Base-by-base conservation (phyloP, 257 asterid genomes). In the Leptodermis oblonga region DNA sequence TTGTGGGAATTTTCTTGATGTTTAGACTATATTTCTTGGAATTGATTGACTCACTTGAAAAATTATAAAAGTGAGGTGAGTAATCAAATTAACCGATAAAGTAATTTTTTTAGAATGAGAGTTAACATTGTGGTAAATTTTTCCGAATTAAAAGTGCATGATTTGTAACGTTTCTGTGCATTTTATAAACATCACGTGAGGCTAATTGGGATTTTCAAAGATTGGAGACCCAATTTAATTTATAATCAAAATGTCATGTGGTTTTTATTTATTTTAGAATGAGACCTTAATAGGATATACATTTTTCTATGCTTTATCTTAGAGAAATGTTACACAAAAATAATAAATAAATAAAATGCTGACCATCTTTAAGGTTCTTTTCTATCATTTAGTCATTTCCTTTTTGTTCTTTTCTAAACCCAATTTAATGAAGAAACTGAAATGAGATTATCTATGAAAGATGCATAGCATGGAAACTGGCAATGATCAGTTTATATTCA, bases 81-180 rank as follows among this genome's bases (percentile, higher is more conserved):
- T n/a, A n/a, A n/a, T n/a, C n/a, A n/a, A n/a, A n/a, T n/a, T n/a
- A n/a, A n/a, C n/a, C n/a, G n/a, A n/a, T n/a, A n/a, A n/a, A n/a
- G n/a, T n/a, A n/a, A n/a, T n/a, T n/a, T n/a, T n/a, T n/a, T n/a
- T n/a, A n/a, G n/a, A n/a, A n/a, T n/a, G n/a, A n/a, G n/a, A n/a
- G n/a, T n/a, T n/a, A n/a, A n/a, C n/a, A n/a, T n/a, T n/a, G n/a
- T n/a, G n/a, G n/a, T n/a, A n/a, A n/a, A n/a, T n/a, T n/a, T n/a
- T n/a, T n/a, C n/a, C n/a, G n/a, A n/a, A n/a, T n/a, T n/a, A n/a
- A 46, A 66, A 18, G 13, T 48, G 45, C 60, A 28, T 66, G 70
- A 66, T 66, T 65, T 33, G 70, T 26, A 26, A 26, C 26, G 26
- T 43, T 43, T 49, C 28, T 30, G 30, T 28, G 18, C 42, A 45